phyloP scores from a whole-genome alignment of 345 rosid species.

The Corchorus capsularis region DNA sequence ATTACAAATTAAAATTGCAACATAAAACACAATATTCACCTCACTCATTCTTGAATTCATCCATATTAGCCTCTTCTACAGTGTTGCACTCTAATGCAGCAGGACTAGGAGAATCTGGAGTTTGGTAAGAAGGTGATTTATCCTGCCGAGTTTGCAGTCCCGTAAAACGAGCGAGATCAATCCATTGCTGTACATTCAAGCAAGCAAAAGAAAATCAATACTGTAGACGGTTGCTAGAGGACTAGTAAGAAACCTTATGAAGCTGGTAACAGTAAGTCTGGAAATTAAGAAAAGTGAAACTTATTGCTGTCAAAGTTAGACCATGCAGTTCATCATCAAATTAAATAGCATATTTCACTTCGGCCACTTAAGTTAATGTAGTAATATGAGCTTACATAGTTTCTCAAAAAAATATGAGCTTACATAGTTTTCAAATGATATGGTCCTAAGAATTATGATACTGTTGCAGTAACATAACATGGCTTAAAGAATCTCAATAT shows the following conservation, averaged over 20 bases:
- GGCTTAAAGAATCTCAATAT: neutral
- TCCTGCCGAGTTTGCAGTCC: constrained; percentile 73
- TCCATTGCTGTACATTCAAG: constrained; percentile 76
- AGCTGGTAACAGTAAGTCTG: neutral
- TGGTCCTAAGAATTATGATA: constrained; percentile 7
- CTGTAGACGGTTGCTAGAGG: constrained; percentile 1
- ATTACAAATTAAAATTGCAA: constrained; percentile 16
- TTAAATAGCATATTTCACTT: constrained; percentile 5
- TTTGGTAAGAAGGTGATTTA: constrained; percentile 38
- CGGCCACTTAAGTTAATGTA: constrained; percentile 1
- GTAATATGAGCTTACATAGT: neutral
- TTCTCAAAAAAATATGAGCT: neutral
- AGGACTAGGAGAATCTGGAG: constrained; percentile 42
- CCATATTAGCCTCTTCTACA: constrained; percentile 56
- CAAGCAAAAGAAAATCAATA: constrained; percentile 16
- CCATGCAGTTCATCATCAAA: neutral
- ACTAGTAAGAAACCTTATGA: neutral
- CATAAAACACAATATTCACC: constrained; percentile 22
- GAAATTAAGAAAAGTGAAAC: neutral
- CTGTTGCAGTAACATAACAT: neutral
- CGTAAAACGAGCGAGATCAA: constrained; percentile 85
- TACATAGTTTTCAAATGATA: neutral
- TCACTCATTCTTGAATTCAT: constrained; percentile 66
- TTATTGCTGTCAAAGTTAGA: neutral
- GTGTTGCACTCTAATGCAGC: constrained; percentile 49